Conservation (phyloP, 2,329 filamentous ascomycete species). For the Ophiosphaerella korrae region DNA sequence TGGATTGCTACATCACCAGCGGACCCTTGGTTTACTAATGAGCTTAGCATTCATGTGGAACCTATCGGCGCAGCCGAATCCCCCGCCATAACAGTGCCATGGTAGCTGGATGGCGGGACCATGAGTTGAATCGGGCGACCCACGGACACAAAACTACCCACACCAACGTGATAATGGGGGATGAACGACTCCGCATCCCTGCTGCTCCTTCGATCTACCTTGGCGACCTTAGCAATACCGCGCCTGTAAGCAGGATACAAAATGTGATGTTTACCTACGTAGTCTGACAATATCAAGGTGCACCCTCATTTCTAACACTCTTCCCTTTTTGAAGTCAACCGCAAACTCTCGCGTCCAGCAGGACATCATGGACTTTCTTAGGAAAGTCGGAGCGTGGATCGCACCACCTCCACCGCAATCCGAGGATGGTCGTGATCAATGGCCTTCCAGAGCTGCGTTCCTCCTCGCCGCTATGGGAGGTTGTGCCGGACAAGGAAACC, state of each 20-base stretch:
- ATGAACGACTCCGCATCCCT: constrained; percentile 13
- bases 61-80: constrained; percentile 1
- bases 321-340: background rate
- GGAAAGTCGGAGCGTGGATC: constrained; percentile 36
- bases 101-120: constrained; percentile 1
- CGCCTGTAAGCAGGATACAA: constrained; percentile 22
- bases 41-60: constrained; percentile 8
- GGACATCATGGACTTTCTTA: constrained; percentile 21
- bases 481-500: constrained; percentile 63
- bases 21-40: constrained; percentile 3
- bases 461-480: constrained; percentile 64
- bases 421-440: constrained; percentile 57
- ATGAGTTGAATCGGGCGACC: background rate
- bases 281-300: constrained; percentile 1
- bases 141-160: constrained; percentile 4
- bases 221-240: constrained; percentile 20
- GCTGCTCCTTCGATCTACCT: constrained; percentile 12
- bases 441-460: constrained; percentile 61
- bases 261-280: constrained; percentile 11
- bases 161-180: constrained; percentile 7
- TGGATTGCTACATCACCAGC: background rate
- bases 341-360: background rate
- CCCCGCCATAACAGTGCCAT: background rate
- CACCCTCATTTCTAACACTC: background rate
- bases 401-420: constrained; percentile 43